phyloP scores from a whole-genome alignment of 441 rosid genomes.

The Codiaeum variegatum region DNA sequence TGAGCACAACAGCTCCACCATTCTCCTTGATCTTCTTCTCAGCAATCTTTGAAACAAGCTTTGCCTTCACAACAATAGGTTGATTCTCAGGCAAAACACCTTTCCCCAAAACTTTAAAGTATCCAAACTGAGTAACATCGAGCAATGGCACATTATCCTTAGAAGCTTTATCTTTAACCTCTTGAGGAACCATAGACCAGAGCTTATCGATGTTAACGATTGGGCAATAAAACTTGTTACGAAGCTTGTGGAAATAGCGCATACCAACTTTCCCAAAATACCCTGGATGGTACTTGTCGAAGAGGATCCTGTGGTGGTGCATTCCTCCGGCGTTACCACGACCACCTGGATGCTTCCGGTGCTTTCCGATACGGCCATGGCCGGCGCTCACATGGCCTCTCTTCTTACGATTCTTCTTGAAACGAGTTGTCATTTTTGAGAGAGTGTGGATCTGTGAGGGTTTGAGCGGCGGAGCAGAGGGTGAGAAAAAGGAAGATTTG shows the following conservation, averaged over 20 bases:
- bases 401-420: slow-evolving; percentile 92
- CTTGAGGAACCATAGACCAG: slow-evolving; percentile 71
- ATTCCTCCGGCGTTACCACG: slow-evolving; percentile 89
- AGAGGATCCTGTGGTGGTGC: slow-evolving; percentile 89
- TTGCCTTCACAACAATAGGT: slow-evolving; percentile 71
- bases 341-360: slow-evolving; percentile 84
- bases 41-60: slow-evolving; percentile 70
- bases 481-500: not conserved
- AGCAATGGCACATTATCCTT: slow-evolving; percentile 61
- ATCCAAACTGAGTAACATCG: slow-evolving; percentile 78
- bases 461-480: slow-evolving; percentile 13
- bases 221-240: slow-evolving; percentile 72
- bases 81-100: slow-evolving; percentile 66
- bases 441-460: slow-evolving; percentile 10
- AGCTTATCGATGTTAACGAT: slow-evolving; percentile 79
- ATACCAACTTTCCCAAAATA: slow-evolving; percentile 86
- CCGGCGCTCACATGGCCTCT: slow-evolving; percentile 90
- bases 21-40: slow-evolving; percentile 87
- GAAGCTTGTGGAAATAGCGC: slow-evolving; percentile 88
- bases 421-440: slow-evolving; percentile 53
- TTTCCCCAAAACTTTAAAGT: slow-evolving; percentile 74
- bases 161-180: slow-evolving; percentile 55
- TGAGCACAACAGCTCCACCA: slow-evolving; percentile 72
- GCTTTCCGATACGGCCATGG: slow-evolving; percentile 85
- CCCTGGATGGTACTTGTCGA: slow-evolving; percentile 92